Evolutionary conservation across 225 moss, liverwort and hornwort genomes (phyloP), one percentile per base, ranked within the genome.

Genomic region (Pseudisothecium myosuroides): DNA sequence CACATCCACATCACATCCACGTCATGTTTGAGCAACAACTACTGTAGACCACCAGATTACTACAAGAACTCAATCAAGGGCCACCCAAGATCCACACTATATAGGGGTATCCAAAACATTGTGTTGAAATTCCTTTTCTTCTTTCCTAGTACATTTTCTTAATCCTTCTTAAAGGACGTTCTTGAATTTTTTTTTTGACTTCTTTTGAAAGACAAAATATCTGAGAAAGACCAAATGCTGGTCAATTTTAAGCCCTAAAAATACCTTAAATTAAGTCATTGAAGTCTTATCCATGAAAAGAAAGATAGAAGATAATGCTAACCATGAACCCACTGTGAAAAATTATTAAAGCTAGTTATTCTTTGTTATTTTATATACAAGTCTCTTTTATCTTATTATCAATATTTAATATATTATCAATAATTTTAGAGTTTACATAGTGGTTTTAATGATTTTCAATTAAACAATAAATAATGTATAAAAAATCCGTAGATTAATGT

Each of bases 21-120:
- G 0, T 37, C 2, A 50, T 0, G 0, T 76, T 76, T 12, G 34
- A 49, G 2, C 3, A 32, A 45, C 0, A 22, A 76, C 1, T 32
- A 2, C 1, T 76, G 0, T 1, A 26, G 7, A 76, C 21, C 20
- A 49, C 2, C 0, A 17, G 2, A 45, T 15, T 45, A 11, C n/a
- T 2, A 20, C 2, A 50, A 0, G 13, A 76, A 3, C 14, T 76
- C 23, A 22, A 52, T 2, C 22, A 76, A 21, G 3, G 23, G 11
- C 5, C 5, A 41, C 26, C 0, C 0, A 0, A 41, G 7, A 22
- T 34, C 5, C 5, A 21, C 13, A 50, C 52, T 50, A 13, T 23
- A 2, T 23, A 24, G 0, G 15, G 4, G 24, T 4, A 8, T 23
- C 1, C 2, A 8, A 55, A 32, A 50, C 37, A 15, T 0, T 0